Percentiles rank a stretch among this genome's conserved stretches.
These are phyloP conservation scores for Pterulicium gracile DNA, from an alignment of 1,284 basidiomycete species.

Conservation along the genomic window DNA sequence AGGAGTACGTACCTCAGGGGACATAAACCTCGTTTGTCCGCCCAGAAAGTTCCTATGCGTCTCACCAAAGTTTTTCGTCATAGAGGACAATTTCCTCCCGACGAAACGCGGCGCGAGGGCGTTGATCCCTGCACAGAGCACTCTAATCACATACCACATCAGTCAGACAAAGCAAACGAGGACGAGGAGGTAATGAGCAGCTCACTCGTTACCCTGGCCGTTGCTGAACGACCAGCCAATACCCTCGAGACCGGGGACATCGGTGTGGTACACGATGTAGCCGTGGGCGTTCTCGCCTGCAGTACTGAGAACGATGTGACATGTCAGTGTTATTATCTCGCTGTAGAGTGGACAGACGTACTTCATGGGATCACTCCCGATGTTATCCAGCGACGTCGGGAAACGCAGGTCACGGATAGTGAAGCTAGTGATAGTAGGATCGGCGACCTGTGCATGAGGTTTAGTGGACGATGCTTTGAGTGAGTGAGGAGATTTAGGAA, in stretches of 20 bases:
- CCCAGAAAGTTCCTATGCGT: constrained; percentile 29
- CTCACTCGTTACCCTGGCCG: constrained; percentile 70
- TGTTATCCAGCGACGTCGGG: background rate
- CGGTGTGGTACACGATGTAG: constrained; percentile 1
- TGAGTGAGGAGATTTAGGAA: too few species aligned
- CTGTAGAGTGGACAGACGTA: too few species aligned
- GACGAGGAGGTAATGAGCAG: constrained; percentile 8
- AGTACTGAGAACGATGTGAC: background rate
- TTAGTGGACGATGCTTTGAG: too few species aligned
- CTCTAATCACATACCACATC: background rate
- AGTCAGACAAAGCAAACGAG: background rate
- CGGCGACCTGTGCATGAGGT: too few species aligned
- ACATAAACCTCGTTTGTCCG: constrained; percentile 47
- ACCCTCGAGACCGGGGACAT: constrained; percentile 40
- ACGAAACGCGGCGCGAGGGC: constrained; percentile 54
- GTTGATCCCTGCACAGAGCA: constrained; percentile 56
- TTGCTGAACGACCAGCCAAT: constrained; percentile 82
- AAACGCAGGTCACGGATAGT: constrained; percentile 1
- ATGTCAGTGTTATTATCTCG: too few species aligned
- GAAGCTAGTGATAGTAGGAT: background rate
- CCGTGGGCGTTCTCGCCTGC: constrained; percentile 1
- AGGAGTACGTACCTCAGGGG: background rate
- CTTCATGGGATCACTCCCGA: constrained; percentile 1
- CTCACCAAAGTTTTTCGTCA: constrained; percentile 44
- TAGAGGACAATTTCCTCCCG: constrained; percentile 27